phyloP scores from a whole-genome alignment of 2,329 filamentous ascomycete species.

The Amauroascus verrucosus region DNA sequence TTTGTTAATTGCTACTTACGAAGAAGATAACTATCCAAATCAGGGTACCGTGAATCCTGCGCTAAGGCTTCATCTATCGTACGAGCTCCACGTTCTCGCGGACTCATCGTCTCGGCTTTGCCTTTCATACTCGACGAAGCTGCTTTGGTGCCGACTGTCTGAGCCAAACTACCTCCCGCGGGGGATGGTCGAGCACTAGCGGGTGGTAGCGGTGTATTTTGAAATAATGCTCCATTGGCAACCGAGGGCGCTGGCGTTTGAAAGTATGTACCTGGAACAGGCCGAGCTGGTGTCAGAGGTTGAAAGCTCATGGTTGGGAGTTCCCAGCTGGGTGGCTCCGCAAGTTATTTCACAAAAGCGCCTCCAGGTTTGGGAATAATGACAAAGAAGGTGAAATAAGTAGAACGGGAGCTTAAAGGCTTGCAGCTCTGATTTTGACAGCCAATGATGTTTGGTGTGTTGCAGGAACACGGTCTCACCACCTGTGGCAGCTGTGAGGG shows the following conservation, averaged over 20 bases:
- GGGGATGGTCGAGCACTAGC: slow-evolving; percentile 5
- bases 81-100: slow-evolving; percentile 67
- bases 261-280: slow-evolving; percentile 35
- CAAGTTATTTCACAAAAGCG: background rate
- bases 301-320: slow-evolving; percentile 34
- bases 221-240: slow-evolving; percentile 30
- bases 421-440: background rate
- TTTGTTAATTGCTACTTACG: slow-evolving; percentile 53
- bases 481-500: background rate
- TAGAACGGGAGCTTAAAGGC: background rate
- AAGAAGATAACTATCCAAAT: slow-evolving; percentile 78
- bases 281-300: slow-evolving; percentile 33
- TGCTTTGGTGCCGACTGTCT: slow-evolving; percentile 11
- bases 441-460: background rate
- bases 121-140: slow-evolving; percentile 30
- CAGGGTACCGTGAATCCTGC: slow-evolving; percentile 70
- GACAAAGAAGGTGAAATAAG: background rate
- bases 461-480: background rate
- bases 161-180: slow-evolving; percentile 4
- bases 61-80: slow-evolving; percentile 72
- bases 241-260: slow-evolving; percentile 31
- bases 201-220: slow-evolving; percentile 21
- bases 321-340: slow-evolving; percentile 10
- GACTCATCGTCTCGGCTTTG: slow-evolving; percentile 47
- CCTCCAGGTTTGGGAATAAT: slow-evolving; percentile 2